A percentile compares a stretch with the other conserved stretches of the same genome.
Conservation (phyloP, 352 stramenopile genomes). For the Pythium biforme region DNA sequence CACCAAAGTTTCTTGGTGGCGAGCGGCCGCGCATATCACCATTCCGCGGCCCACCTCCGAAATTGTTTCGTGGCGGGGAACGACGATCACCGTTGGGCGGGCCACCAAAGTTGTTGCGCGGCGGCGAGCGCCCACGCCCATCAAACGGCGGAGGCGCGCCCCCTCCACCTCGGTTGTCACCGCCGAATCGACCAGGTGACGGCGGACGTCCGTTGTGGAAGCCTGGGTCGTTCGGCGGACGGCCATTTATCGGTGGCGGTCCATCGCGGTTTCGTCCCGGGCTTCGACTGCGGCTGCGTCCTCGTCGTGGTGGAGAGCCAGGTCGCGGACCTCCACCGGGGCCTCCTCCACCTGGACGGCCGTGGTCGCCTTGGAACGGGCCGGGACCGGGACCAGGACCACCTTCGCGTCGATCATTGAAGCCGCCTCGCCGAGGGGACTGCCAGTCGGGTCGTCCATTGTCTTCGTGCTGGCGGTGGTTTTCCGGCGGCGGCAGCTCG, state of each 20-base stretch:
- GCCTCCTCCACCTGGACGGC: neutral
- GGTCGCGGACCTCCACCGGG: conserved; percentile 1
- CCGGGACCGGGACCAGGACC: neutral
- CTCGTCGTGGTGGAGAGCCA: neutral
- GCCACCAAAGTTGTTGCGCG: neutral
- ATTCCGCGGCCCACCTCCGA: no score
- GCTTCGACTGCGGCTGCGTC: conserved; percentile 19
- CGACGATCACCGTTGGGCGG: neutral
- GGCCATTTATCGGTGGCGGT: conserved; percentile 3
- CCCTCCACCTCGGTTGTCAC: neutral
- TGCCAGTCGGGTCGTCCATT: conserved; percentile 7
- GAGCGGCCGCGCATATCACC: no score
- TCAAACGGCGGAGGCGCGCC: neutral
- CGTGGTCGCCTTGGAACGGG: no score
- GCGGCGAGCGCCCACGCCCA: neutral
- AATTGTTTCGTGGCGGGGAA: neutral
- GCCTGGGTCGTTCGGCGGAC: neutral
- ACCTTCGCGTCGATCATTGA: conserved; percentile 5
- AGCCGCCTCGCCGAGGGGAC: conserved; percentile 7
- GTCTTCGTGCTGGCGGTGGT: neutral
- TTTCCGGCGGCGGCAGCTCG: neutral
- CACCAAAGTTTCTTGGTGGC: neutral
- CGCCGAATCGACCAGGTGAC: conserved; percentile 5
- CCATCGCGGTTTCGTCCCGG: conserved; percentile 11
- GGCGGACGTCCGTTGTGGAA: conserved; percentile 9